Evolutionary conservation across 345 rosid species (phyloP), one percentile per base, ranked within the genome.

Genomic region (Geranium brycei): DNA sequence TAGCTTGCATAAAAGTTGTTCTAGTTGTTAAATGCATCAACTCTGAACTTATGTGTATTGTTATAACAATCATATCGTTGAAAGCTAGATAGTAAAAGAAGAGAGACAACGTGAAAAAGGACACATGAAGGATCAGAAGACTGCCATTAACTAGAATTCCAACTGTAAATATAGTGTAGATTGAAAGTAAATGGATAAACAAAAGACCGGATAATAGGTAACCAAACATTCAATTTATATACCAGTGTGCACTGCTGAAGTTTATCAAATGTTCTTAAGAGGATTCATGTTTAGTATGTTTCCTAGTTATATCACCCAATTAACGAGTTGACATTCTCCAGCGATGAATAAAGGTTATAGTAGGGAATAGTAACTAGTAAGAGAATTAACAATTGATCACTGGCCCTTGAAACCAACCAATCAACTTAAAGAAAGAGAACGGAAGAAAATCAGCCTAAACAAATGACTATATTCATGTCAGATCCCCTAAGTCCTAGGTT

Each of bases 1-100:
- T 31, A 23, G 3, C 64, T 16, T 47, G 35, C 19, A 61, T 35
- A 57, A 51, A 57, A 31, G 61, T 47, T 8, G 53, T 13, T 57
- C 62, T 31, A 64, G 35, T 17, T 60, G 47, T 31, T 51, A 35
- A 11, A 12, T 40, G 58, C 59, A 40, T 10, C 17, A 53, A 60
- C 31, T 18, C 58, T 8, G 14, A 17, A 56, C 51, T 31, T 31
- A 32, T 60, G 7, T 60, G 53, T 47, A 53, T 55, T n/a, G 32
- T 14, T 16, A n/a, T 53, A 61, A 73, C 18, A 51, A 15, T 19
- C 11, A 66, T 51, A 66, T 47, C 17, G 41, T 11, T 8, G 53
- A 10, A 47, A 47, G 53, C 15, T 47, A 6, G 53, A 47, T 47
- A 47, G 11, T 13, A 47, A 13, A 47, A 47, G 53, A 47, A 47